Evolutionary conservation across 108 stramenopile species (phyloP).

Genomic region (Pseudonitzschia multistriata): DNA sequence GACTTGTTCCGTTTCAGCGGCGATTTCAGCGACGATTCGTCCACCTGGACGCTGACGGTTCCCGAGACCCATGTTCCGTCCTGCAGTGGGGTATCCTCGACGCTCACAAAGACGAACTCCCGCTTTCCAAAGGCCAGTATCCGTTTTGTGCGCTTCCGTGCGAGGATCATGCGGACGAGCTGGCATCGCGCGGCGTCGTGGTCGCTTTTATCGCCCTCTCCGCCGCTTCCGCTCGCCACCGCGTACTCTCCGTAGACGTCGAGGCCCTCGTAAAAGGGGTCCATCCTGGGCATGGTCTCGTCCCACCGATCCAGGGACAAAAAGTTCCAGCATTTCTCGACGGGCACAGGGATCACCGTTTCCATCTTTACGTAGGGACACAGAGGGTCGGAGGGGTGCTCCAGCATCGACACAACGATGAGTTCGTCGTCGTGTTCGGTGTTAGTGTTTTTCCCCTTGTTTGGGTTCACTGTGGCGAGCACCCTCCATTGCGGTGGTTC

Average conservation of each 20-base stretch:
- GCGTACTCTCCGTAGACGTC: constrained; percentile 28
- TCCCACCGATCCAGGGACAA: constrained; percentile 47
- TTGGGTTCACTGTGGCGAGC: constrained; percentile 12
- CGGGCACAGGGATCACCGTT: constrained; percentile 41
- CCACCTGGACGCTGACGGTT: constrained; percentile 47
- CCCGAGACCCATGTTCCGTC: constrained; percentile 65
- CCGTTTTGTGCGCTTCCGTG: constrained; percentile 54
- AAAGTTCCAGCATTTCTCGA: constrained; percentile 61
- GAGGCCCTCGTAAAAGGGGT: constrained; percentile 68
- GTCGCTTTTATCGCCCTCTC: not conserved
- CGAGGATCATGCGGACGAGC: constrained; percentile 50
- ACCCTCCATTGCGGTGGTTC: constrained; percentile 25
- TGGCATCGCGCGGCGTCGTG: not conserved
- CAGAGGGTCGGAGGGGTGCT: constrained; percentile 52
- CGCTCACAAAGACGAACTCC: constrained; percentile 63
- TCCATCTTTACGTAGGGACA: constrained; percentile 76
- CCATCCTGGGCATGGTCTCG: constrained; percentile 67
- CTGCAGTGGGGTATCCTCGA: constrained; percentile 42
- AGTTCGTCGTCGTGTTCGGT: constrained; percentile 26
- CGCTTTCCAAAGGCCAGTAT: constrained; percentile 63
- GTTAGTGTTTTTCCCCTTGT: not conserved
- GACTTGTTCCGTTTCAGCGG: not conserved
- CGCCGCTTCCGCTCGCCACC: not conserved
- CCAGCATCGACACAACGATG: constrained; percentile 44
- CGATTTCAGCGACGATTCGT: constrained; percentile 10